Evolutionary conservation across 345 rosid species (phyloP).

Genomic region (Carallia brachiata): DNA sequence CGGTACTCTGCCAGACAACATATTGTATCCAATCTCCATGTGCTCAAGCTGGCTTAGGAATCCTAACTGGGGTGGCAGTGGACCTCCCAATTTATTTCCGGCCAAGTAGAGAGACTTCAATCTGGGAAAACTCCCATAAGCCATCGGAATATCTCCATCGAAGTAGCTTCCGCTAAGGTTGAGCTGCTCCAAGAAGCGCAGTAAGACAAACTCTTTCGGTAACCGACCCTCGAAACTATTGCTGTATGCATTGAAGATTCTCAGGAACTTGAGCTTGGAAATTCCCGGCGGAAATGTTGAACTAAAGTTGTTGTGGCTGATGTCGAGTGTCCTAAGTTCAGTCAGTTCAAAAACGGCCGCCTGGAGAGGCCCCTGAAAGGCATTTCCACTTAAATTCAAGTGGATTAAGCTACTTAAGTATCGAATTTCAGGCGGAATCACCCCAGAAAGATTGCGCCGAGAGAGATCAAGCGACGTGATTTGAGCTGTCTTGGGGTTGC

Average conservation of each 20-base stretch:
- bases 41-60: constrained; percentile 54
- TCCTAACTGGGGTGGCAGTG: constrained; percentile 63
- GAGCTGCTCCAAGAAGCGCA: constrained; percentile 68
- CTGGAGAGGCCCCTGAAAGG: constrained; percentile 55
- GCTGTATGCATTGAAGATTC: constrained; percentile 68
- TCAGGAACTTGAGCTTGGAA: constrained; percentile 69
- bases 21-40: constrained; percentile 80
- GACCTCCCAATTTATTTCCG: constrained; percentile 70
- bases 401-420: constrained; percentile 54
- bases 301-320: constrained; percentile 76
- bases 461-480: constrained; percentile 79
- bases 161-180: constrained; percentile 98
- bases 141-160: constrained; percentile 63
- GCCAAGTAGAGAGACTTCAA: constrained; percentile 57
- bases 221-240: constrained; percentile 69
- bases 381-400: constrained; percentile 71
- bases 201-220: constrained; percentile 49
- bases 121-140: constrained; percentile 54
- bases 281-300: constrained; percentile 70
- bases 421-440: constrained; percentile 56
- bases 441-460: constrained; percentile 63
- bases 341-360: constrained; percentile 55
- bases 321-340: constrained; percentile 61
- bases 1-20: constrained; percentile 63
- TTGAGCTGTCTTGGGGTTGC: constrained; percentile 50